These are phyloP conservation scores for Bisporella sp. DNA, from an alignment of 2,329 filamentous ascomycete species.

Conservation along the genomic window DNA sequence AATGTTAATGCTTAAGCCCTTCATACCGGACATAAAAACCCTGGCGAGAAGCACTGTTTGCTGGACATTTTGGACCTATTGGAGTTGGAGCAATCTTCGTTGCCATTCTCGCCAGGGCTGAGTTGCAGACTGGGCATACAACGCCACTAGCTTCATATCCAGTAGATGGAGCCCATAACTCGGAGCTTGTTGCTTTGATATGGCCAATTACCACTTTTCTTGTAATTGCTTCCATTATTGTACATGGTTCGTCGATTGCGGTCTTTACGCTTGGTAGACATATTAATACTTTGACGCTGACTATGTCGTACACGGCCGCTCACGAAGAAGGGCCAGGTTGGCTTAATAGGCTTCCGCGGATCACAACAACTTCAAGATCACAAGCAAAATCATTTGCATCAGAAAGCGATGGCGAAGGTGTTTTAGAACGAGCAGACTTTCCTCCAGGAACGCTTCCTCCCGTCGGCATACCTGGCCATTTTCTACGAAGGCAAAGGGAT, in stretches of 20 bases:
- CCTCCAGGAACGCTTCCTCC: conserved; percentile 68
- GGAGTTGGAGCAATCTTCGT: conserved; percentile 96
- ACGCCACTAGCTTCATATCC: conserved; percentile 65
- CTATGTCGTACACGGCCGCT: conserved; percentile 90
- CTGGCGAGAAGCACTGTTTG: conserved; percentile 94
- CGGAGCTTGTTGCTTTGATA: conserved; percentile 72
- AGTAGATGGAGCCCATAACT: conserved; percentile 43
- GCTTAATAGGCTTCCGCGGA: conserved; percentile 86
- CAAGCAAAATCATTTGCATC: conserved; percentile 78
- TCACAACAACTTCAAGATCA: conserved; percentile 64
- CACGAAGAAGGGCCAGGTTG: conserved; percentile 84
- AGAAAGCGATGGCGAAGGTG: conserved; percentile 62
- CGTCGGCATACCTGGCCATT: conserved; percentile 64
- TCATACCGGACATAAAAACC: conserved; percentile 97
- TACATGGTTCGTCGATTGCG: conserved; percentile 96
- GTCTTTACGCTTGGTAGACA: conserved; percentile 97
- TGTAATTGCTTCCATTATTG: conserved; percentile 87
- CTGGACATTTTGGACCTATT: conserved; percentile 95
- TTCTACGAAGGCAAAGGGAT: conserved; percentile 76
- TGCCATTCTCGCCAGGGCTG: conserved; percentile 86
- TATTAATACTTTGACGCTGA: conserved; percentile 92
- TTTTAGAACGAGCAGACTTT: conserved; percentile 40
- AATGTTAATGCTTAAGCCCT: conserved; percentile 83
- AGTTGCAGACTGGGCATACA: conserved; percentile 67
- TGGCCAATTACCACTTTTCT: conserved; percentile 96